phyloP scores from a whole-genome alignment of 2,329 filamentous ascomycete species.

The Botrytis cinerea region DNA sequence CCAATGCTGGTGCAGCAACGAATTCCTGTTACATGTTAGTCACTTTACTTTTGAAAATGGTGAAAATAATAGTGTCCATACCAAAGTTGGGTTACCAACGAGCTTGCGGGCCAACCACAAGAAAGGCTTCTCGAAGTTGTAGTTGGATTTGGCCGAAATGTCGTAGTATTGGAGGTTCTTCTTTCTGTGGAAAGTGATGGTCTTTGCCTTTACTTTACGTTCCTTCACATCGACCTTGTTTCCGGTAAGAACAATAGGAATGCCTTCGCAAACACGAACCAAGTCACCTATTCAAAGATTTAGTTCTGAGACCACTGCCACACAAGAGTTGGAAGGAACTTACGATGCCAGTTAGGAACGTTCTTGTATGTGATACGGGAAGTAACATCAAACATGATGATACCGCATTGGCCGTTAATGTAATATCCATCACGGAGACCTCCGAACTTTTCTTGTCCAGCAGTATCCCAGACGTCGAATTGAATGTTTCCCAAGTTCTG shows the following conservation, averaged over 20 bases:
- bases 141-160: conserved; percentile 99
- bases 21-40: conserved; percentile 68
- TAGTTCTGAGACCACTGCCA: conserved; percentile 24
- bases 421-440: conserved; percentile 99
- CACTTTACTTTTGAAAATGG: conserved; percentile 14
- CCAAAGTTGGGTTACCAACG: conserved; percentile 85
- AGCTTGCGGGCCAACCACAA: conserved; percentile 99
- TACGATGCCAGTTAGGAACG: conserved; percentile 99
- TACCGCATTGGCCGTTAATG: conserved; percentile 99
- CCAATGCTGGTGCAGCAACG: conserved; percentile 90
- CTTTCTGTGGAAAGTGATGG: conserved; percentile 99
- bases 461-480: conserved; percentile 99
- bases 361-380: conserved; percentile 99
- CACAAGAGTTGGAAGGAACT: conserved; percentile 45
- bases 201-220: conserved; percentile 99
- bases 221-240: conserved; percentile 99
- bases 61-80: conserved; percentile 49
- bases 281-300: conserved; percentile 70
- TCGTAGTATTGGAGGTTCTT: conserved; percentile 99
- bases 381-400: conserved; percentile 99
- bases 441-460: conserved; percentile 99
- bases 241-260: conserved; percentile 95
- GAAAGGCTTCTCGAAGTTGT: conserved; percentile 99
- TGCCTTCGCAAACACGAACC: conserved; percentile 98
- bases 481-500: conserved; percentile 93